These are phyloP conservation scores for Fraxinus excelsior DNA, from an alignment of 257 asterid genomes.

Conservation along the genomic window DNA sequence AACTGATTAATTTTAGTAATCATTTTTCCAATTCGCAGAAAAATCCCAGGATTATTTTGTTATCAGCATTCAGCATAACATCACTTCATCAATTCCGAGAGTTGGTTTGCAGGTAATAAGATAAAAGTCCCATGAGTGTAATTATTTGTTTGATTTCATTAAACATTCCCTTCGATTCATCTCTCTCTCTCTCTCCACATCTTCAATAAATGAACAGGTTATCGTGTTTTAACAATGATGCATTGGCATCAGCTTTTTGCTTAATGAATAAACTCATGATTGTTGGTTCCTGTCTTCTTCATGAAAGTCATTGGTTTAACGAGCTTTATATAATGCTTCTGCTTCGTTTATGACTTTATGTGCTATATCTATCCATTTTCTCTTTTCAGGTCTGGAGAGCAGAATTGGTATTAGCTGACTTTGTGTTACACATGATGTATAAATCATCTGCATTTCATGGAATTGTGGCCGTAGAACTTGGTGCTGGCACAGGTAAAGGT, in stretches of 20 bases:
- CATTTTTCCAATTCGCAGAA: conserved; percentile 49
- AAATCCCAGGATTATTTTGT: conserved; percentile 48
- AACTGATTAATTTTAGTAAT: neutral
- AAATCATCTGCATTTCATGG: conserved; percentile 61
- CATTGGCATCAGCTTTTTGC: neutral
- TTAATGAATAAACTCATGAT: conserved; percentile 4
- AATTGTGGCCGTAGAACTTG: conserved; percentile 77
- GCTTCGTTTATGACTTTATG: neutral
- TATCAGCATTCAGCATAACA: conserved; percentile 67
- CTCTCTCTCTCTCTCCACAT: neutral
- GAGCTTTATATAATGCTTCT: conserved; percentile 10
- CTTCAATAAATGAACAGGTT: neutral
- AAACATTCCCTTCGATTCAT: neutral
- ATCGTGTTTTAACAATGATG: conserved; percentile 6
- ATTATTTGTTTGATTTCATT: conserved; percentile 7
- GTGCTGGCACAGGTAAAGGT: conserved; percentile 89
- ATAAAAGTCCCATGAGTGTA: neutral
- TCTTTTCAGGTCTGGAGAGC: conserved; percentile 83
- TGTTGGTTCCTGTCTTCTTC: conserved; percentile 9
- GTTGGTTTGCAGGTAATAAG: conserved; percentile 90
- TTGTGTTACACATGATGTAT: conserved; percentile 70
- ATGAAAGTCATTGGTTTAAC: neutral
- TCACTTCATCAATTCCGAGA: conserved; percentile 87
- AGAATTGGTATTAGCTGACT: conserved; percentile 83
- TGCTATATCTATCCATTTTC: conserved; percentile 13